A percentile compares a stretch with the other conserved stretches of the same genome.
Conservation (phyloP, 192 early-diverging fungal genomes). For the Cetraspora pellucida region DNA sequence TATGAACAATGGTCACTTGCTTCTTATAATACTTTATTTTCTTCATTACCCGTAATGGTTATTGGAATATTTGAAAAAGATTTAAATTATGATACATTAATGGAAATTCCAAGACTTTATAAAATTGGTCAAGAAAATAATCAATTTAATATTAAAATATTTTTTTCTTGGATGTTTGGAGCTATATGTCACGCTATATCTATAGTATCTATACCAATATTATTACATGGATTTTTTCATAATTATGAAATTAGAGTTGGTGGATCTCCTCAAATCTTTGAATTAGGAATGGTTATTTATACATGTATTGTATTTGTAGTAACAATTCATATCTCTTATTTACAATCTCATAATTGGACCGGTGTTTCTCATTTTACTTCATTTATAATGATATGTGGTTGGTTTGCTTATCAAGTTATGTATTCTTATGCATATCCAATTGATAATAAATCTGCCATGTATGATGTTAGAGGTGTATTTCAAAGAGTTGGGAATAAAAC, state of each 20-base stretch:
- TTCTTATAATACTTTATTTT: conserved; percentile 84
- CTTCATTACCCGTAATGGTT: conserved; percentile 75
- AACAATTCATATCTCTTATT: conserved; percentile 69
- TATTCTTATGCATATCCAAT: conserved; percentile 62
- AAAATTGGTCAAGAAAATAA: conserved; percentile 56
- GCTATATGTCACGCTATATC: conserved; percentile 58
- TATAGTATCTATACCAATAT: conserved; percentile 53
- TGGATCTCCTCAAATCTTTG: conserved; percentile 57
- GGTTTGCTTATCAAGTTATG: conserved; percentile 69
- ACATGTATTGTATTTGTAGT: conserved; percentile 65
- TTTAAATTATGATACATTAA: conserved; percentile 64
- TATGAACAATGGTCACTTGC: conserved; percentile 79
- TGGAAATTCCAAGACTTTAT: conserved; percentile 74
- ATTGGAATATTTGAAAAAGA: conserved; percentile 87
- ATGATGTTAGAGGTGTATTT: conserved; percentile 61
- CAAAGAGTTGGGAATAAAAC: conserved; percentile 45
- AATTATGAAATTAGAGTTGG: conserved; percentile 36
- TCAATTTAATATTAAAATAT: conserved; percentile 58
- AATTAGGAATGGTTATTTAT: conserved; percentile 60
- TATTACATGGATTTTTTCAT: conserved; percentile 49
- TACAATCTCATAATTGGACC: conserved; percentile 70
- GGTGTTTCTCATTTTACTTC: conserved; percentile 63
- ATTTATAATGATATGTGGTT: conserved; percentile 54
- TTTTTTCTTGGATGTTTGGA: conserved; percentile 57
- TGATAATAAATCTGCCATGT: conserved; percentile 44